Base-by-base conservation (phyloP, 2,329 filamentous ascomycete genomes). In the Colletotrichum sp. region DNA sequence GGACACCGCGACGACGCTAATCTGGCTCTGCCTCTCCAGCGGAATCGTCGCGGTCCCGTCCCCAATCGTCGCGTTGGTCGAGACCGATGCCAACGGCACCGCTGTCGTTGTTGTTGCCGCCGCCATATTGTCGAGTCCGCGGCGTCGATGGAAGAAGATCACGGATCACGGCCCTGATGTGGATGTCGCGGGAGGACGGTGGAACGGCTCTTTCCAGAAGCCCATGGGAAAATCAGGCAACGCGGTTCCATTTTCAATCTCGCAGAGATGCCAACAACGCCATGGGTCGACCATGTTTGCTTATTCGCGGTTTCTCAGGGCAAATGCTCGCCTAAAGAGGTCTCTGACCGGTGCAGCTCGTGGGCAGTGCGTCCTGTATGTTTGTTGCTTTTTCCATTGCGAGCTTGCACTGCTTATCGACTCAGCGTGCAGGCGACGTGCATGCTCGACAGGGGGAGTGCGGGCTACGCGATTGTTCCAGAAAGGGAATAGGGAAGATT, bases 301-400 rank as follows among this genome's bases (percentile, higher is more conserved):
- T 70, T 63, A 30, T 70, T 63, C 34, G 55, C 6, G 26, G n/a
- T 44, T 34, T 36, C 28, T 4, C 44, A 57, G 44, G 49, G 65
- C 65, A 36, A 26, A 26, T 24, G n/a, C 18, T 39, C 21, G 62
- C 62, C 62, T 21, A 44, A 21, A 44, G 55, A 36, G 34, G 62
- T 64, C 62, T n/a, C 21, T 64, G 34, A n/a, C 62, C 9, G 21
- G 62, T 64, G 62, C 30, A 39, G 44, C 44, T 52, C 55, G 21
- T 26, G 21, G 55, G 55, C 13, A 12, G 34, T 68, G 28, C 28
- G 44, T 34, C n/a, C n/a, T 60, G 66, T 30, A 39, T 21, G 8
- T n/a, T 70, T 15, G 26, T 72, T 75, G 62, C 73, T 75, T 75
- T 68, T 75, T 75, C 70, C 24, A n/a, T 32, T 21, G 18, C 62